phyloP scores from a whole-genome alignment of 805 yeast species.

The Suhomyces xylopsoci region DNA sequence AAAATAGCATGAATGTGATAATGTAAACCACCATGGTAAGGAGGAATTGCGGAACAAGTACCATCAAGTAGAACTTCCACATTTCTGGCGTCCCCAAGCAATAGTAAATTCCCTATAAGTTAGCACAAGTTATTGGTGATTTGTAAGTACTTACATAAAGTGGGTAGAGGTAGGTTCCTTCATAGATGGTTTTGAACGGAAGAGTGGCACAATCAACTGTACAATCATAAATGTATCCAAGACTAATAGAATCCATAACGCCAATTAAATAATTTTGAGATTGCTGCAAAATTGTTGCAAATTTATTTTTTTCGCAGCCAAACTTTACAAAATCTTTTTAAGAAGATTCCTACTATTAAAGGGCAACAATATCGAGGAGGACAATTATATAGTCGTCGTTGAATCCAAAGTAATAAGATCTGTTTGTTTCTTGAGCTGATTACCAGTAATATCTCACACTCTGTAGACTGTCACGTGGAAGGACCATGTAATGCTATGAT shows the following conservation, averaged over 20 bases:
- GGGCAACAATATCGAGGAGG: too few relatives aligned
- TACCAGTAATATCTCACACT: too few relatives aligned
- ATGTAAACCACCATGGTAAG: slow-evolving; percentile 36
- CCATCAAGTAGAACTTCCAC: slow-evolving; percentile 46
- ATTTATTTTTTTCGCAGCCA: not conserved
- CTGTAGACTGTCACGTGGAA: too few relatives aligned
- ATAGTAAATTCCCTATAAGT: slow-evolving; percentile 38
- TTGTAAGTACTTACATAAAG: slow-evolving; percentile 15
- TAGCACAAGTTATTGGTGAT: slow-evolving; percentile 1
- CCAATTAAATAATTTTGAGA: too few relatives aligned
- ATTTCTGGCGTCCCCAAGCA: slow-evolving; percentile 38
- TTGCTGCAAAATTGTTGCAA: not conserved
- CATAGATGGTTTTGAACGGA: slow-evolving; percentile 1
- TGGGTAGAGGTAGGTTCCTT: slow-evolving; percentile 24
- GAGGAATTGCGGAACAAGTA: slow-evolving; percentile 44
- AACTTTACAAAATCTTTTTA: too few relatives aligned
- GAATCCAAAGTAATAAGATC: too few relatives aligned
- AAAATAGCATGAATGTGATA: slow-evolving; percentile 35
- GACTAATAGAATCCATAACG: not conserved
- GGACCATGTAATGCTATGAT: too few relatives aligned
- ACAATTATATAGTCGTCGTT: too few relatives aligned
- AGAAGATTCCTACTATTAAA: too few relatives aligned
- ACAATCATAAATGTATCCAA: not conserved
- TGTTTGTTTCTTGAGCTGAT: too few relatives aligned
- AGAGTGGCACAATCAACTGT: not conserved